Percentiles rank a stretch among this genome's conserved stretches.
Evolutionary conservation across 1,284 basidiomycete species (phyloP).

Genomic region (Tausonia pullulans): DNA sequence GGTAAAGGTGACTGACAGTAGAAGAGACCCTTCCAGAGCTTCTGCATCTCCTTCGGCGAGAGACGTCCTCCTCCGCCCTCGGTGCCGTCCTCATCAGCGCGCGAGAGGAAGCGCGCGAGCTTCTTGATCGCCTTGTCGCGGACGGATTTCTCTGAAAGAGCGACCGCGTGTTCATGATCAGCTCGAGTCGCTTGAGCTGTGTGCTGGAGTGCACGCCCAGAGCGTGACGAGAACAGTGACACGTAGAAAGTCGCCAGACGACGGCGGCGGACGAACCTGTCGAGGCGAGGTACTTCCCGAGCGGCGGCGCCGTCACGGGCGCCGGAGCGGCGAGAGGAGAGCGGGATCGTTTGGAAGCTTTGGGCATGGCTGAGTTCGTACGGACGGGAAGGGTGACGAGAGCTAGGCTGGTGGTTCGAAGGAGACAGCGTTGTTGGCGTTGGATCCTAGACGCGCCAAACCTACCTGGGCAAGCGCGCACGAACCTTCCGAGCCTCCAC

Average conservation of each 20-base stretch:
- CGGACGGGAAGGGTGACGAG: not conserved
- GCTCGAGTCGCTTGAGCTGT: conserved; percentile 18
- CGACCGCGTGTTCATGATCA: no score
- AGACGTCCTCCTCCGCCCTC: conserved; percentile 20
- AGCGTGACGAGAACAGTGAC: not conserved
- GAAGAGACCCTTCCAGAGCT: conserved; percentile 95
- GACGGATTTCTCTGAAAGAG: conserved; percentile 60
- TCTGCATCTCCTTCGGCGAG: conserved; percentile 66
- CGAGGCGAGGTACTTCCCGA: conserved; percentile 81
- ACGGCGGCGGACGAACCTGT: conserved; percentile 48
- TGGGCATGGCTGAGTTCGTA: not conserved
- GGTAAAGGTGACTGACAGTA: conserved; percentile 55
- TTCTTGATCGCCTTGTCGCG: conserved; percentile 78
- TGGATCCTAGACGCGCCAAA: no score
- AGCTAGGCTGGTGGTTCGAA: not conserved
- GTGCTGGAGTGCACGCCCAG: not conserved
- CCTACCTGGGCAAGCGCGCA: no score
- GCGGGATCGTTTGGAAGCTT: not conserved
- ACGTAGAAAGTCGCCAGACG: conserved; percentile 2
- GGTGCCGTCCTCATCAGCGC: conserved; percentile 36
- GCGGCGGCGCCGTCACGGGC: conserved; percentile 37
- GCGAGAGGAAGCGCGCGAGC: conserved; percentile 61
- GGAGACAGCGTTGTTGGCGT: no score
- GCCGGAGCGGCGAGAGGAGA: not conserved
- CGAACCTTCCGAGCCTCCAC: no score